Evolutionary conservation across 352 stramenopile genomes (phyloP).

Genomic region (Phytophthora constricta): DNA sequence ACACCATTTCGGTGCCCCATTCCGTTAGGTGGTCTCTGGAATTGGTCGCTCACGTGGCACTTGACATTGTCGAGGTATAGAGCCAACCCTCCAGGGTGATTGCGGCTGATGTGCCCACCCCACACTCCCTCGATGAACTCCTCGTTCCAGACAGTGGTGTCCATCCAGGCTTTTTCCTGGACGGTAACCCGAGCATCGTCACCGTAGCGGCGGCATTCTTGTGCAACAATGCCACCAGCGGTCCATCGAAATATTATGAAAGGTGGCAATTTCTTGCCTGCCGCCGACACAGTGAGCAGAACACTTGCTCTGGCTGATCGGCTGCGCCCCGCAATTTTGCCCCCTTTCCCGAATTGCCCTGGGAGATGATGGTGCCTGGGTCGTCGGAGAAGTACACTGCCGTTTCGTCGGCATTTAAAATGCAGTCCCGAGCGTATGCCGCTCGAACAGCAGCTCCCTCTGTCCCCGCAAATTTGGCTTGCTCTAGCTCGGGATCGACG

Average conservation of each 20-base stretch:
- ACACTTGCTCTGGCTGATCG: not conserved
- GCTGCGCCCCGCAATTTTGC: not conserved
- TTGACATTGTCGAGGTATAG: conserved; percentile 12
- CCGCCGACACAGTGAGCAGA: not conserved
- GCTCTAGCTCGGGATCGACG: not conserved
- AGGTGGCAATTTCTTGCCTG: not conserved
- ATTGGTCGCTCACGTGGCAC: conserved; percentile 5
- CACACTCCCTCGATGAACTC: not conserved
- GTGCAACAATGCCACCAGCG: not conserved
- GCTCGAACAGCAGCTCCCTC: not conserved
- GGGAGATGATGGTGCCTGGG: not conserved
- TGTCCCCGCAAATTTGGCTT: not conserved
- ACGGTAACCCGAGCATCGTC: not conserved
- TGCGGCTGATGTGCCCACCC: not conserved
- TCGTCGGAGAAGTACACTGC: not conserved
- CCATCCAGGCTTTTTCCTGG: conserved; percentile 3
- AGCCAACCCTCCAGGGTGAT: not conserved
- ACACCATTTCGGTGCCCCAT: conserved; percentile 18
- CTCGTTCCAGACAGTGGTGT: not conserved
- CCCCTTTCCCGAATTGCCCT: not conserved
- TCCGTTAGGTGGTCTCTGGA: conserved; percentile 5
- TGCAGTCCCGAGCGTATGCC: not conserved
- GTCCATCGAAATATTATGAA: not conserved
- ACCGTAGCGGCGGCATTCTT: not conserved
- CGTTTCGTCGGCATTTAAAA: not conserved